phyloP scores from a whole-genome alignment of 306 rosid species.

The Cucurbita maxima region DNA sequence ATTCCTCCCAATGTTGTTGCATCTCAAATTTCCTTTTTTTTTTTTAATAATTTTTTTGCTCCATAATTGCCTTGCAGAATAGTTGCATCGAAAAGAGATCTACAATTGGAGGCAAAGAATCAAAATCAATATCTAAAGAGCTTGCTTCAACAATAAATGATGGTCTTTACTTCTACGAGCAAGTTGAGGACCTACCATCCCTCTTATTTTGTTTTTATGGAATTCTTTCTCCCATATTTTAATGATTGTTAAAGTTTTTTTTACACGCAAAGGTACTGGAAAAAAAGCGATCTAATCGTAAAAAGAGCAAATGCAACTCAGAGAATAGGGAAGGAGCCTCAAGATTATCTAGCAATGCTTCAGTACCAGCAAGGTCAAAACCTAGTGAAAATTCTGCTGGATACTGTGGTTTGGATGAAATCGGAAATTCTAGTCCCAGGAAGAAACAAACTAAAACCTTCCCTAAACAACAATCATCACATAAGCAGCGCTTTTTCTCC shows the following conservation, averaged over 20 bases:
- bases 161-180: conserved; percentile 83
- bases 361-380: conserved; percentile 46
- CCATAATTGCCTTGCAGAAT: conserved; percentile 33
- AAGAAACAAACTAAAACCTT: conserved; percentile 49
- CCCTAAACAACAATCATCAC: conserved; percentile 53
- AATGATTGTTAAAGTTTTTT: not conserved
- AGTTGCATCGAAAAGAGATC: conserved; percentile 28
- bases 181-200: conserved; percentile 36
- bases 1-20: not conserved
- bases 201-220: not conserved
- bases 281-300: conserved; percentile 44
- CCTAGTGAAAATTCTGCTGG: conserved; percentile 30
- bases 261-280: conserved; percentile 57
- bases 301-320: conserved; percentile 33
- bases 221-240: not conserved
- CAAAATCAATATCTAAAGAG: conserved; percentile 68
- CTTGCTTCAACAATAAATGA: conserved; percentile 84
- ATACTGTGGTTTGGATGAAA: conserved; percentile 34
- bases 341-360: conserved; percentile 27
- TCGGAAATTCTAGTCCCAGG: conserved; percentile 41
- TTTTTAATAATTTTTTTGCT: not conserved
- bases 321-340: conserved; percentile 50
- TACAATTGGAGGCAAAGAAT: conserved; percentile 30
- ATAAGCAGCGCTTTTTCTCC: conserved; percentile 73
- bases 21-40: not conserved